Evolutionary conservation across 305 asterid genomes (phyloP), one percentile per base, ranked within the genome.

Genomic region (Solanum chacoense): DNA sequence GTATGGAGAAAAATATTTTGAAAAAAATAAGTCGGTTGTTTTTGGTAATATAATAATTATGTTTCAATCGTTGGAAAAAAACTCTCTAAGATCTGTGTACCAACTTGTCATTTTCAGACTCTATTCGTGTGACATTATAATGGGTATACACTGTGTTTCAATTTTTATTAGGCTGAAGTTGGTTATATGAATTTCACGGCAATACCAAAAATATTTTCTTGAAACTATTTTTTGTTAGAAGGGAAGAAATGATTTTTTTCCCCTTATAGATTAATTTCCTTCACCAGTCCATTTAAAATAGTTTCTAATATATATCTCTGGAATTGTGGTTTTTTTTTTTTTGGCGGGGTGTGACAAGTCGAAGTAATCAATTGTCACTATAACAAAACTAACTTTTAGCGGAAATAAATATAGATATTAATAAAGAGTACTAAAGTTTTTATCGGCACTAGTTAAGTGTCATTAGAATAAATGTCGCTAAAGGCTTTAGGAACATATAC

Each of bases 91-190:
- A 4, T 24, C 1, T 67, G 74, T 5, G 16, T 67, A 67, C 0
- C 0, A 65, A 24, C 31, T 1, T n/a, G 26, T 1, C 11, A 50
- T 63, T 63, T 22, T 55, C 0, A 7, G 2, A 18, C 67, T 55
- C 0, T 1, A 1, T 0, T 55, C 24, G 11, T 1, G 11, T 6
- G 9, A 0, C 42, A 50, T 55, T 55, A 55, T 2, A 18, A 55
- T 55, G 2, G 67, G 67, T 55, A 6, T 50, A 50, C 4, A 55
- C 67, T 18, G 7, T 55, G 24, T 7, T 18, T 55, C 67, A 1
- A 55, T 0, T 7, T 55, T 55, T 55, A 55, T 0, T 55, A 55
- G 2, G 0, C 6, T 16, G 0, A 0, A 55, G 4, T 55, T 2
- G 24, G 24, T 55, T 55, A 50, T 50, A 50, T 50, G n/a, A 50